phyloP scores from a whole-genome alignment of 805 yeast species.

The Spathaspora boniae region DNA sequence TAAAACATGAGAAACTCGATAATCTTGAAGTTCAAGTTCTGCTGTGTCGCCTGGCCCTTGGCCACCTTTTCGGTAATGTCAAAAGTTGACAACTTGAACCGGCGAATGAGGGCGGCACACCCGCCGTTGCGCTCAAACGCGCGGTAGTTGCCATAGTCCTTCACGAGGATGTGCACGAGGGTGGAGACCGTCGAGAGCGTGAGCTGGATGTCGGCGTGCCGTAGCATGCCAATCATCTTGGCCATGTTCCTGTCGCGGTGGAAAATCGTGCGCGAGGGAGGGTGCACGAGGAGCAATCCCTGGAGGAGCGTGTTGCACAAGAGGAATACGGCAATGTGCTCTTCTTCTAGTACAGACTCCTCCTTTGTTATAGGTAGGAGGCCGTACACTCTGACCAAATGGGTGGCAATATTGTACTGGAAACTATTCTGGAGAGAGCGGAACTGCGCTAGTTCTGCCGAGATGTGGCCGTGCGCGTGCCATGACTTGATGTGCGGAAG shows the following conservation, averaged over 20 bases:
- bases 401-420: slow-evolving; percentile 46
- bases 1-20: slow-evolving; percentile 70
- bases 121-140: slow-evolving; percentile 58
- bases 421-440: slow-evolving; percentile 49
- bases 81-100: slow-evolving; percentile 23
- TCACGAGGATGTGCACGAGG: slow-evolving; percentile 54
- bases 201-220: slow-evolving; percentile 11
- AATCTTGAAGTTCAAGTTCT: slow-evolving; percentile 57
- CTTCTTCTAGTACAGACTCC: not conserved
- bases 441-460: slow-evolving; percentile 23
- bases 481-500: slow-evolving; percentile 13
- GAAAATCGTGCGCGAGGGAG: slow-evolving; percentile 50
- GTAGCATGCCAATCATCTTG: slow-evolving; percentile 23
- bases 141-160: slow-evolving; percentile 55
- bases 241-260: slow-evolving; percentile 38
- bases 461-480: slow-evolving; percentile 5
- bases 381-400: slow-evolving; percentile 12
- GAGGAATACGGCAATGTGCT: slow-evolving; percentile 5
- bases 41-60: slow-evolving; percentile 22
- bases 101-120: slow-evolving; percentile 46
- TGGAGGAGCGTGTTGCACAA: slow-evolving; percentile 43
- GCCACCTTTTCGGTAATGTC: slow-evolving; percentile 6
- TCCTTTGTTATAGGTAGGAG: slow-evolving; percentile 1
- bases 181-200: slow-evolving; percentile 45
- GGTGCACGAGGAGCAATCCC: slow-evolving; percentile 60